Evolutionary conservation across 2,329 filamentous ascomycete genomes (phyloP), one percentile per base, ranked within the genome.

Genomic region (Sclerotinia sclerotiorum): DNA sequence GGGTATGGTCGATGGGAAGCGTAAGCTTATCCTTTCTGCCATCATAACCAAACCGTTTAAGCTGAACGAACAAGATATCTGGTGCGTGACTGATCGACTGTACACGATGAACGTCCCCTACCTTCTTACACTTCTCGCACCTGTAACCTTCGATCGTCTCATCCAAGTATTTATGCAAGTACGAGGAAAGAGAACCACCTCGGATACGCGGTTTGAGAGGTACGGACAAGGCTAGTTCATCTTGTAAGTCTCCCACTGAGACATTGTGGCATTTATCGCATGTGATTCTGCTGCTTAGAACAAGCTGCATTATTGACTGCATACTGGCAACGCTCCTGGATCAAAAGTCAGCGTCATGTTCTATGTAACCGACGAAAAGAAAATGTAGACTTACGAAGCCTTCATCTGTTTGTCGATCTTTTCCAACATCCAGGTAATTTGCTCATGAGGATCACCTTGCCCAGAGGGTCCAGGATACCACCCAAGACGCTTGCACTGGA

Each of bases 371-470:
- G 27, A 39, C 2, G 27, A 13, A n/a, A n/a, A 24, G 7, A 17
- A 15, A 11, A 7, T 35, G 24, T 11, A 39, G 13, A 69, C 72
- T 74, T 71, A 75, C 75, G 69, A 63, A 8, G 68, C 52, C 15
- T 74, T 74, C 11, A 78, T 55, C 58, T 78, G 74, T n/a, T 74
- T 58, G 1, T 64, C 58, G 27, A 78, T 71, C 21, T 70, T 68
- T 8, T 71, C 68, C 10, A 76, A 52, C 21, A 78, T 69, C 74
- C 74, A 76, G 2, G 65, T 68, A 2, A 75, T 54, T 54, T 76
- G 75, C 52, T 79, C 77, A 8, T 76, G 74, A 24, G 77, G 75
- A 54, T 78, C 77, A n/a, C 69, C 75, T 62, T 78, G 76, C 7
- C 72, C 72, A 24, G 57, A 69, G 6, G 67, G 60, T 62, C 58